Evolutionary conservation across 306 rosid species (phyloP).

Genomic region (Rosa chinensis): DNA sequence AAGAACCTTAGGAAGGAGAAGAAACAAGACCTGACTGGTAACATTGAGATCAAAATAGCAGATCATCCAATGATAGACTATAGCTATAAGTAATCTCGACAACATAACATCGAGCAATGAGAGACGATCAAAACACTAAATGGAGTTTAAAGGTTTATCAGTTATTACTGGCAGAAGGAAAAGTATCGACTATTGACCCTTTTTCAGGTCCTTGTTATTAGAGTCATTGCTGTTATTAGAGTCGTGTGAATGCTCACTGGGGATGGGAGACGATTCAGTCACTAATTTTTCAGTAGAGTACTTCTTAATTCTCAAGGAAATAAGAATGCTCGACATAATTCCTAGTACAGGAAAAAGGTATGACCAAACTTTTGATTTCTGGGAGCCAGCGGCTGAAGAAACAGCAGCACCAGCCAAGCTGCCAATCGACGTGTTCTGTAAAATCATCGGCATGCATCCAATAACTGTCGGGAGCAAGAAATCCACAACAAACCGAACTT

Average conservation of each 20-base stretch:
- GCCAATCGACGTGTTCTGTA: constrained; percentile 92
- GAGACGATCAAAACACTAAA: not conserved
- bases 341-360: constrained; percentile 76
- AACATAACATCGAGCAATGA: constrained; percentile 8
- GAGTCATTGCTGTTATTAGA: constrained; percentile 15
- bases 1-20: not conserved
- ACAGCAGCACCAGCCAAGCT: constrained; percentile 96
- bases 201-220: constrained; percentile 18
- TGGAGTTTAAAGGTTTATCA: not conserved
- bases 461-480: constrained; percentile 80
- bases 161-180: not conserved
- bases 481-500: constrained; percentile 71
- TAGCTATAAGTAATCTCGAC: not conserved
- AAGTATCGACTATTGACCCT: constrained; percentile 15
- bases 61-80: not conserved
- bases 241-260: constrained; percentile 11
- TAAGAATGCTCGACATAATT: constrained; percentile 70
- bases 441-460: constrained; percentile 93
- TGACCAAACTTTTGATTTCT: constrained; percentile 65
- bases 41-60: not conserved
- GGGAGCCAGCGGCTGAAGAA: constrained; percentile 63
- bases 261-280: constrained; percentile 26
- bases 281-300: constrained; percentile 57
- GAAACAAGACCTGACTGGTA: not conserved
- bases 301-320: constrained; percentile 79